Evolutionary conservation across 106 monocot species (phyloP).

Genomic region (Triglochin maritima): DNA sequence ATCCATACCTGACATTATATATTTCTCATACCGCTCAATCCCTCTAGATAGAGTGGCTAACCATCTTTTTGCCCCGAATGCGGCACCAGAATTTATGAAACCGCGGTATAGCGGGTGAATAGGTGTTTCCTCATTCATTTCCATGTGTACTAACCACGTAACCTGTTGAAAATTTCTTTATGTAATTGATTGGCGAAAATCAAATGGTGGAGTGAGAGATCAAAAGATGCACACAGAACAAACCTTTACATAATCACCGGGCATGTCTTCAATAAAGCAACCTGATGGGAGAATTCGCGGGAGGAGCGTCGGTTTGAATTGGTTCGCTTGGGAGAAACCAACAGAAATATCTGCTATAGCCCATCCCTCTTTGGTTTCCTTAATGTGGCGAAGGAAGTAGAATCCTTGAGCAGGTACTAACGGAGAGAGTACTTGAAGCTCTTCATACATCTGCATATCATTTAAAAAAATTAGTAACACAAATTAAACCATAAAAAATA

Average conservation of each 20-base stretch:
- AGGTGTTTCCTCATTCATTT: slow-evolving; percentile 20
- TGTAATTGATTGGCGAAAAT: neutral
- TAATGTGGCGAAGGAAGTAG: slow-evolving; percentile 67
- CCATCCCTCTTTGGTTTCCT: slow-evolving; percentile 73
- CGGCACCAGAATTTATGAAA: slow-evolving; percentile 7
- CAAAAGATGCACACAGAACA: neutral
- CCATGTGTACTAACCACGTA: slow-evolving; percentile 21
- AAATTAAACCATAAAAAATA: neutral
- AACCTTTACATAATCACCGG: slow-evolving; percentile 78
- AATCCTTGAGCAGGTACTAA: slow-evolving; percentile 67
- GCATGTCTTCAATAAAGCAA: slow-evolving; percentile 81
- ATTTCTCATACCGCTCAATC: slow-evolving; percentile 14
- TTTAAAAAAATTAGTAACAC: neutral
- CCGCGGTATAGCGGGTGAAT: slow-evolving; percentile 16
- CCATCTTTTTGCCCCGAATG: slow-evolving; percentile 27
- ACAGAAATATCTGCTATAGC: slow-evolving; percentile 71
- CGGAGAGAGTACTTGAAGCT: slow-evolving; percentile 72
- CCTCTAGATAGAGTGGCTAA: slow-evolving; percentile 14
- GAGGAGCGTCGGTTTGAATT: slow-evolving; percentile 11
- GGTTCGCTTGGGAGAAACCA: slow-evolving; percentile 36
- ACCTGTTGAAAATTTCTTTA: slow-evolving; percentile 5
- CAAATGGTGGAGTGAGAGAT: neutral
- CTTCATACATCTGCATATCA: slow-evolving; percentile 68
- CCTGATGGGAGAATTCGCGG: slow-evolving; percentile 68
- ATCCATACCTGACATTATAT: slow-evolving; percentile 1